A percentile compares a stretch with the other conserved stretches of the same genome.
Evolutionary conservation across 345 rosid genomes (phyloP).

Genomic region (Rubroshorea leprosula): DNA sequence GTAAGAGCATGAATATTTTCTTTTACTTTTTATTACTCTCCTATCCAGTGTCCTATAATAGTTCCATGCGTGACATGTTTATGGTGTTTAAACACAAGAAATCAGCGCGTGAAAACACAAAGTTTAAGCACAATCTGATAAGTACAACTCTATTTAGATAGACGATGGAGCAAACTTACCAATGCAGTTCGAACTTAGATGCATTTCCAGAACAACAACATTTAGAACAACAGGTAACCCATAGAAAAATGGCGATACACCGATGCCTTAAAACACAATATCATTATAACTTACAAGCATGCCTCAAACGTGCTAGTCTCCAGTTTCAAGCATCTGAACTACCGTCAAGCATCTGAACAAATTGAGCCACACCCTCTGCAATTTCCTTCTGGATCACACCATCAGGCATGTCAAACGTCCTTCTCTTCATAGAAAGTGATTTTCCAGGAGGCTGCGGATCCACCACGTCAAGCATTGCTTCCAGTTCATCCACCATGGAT

Average conservation of each 20-base stretch:
- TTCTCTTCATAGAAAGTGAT: conserved; percentile 64
- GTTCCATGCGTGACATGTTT: no score
- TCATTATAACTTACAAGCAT: conserved; percentile 3
- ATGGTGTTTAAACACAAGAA: no score
- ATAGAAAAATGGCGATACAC: no score
- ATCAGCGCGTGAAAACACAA: not conserved
- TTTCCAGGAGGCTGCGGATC: conserved; percentile 78
- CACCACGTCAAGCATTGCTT: conserved; percentile 84
- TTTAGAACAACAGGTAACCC: no score
- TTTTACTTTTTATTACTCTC: no score
- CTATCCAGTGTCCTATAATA: no score
- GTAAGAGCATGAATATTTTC: no score
- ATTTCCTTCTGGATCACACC: conserved; percentile 58
- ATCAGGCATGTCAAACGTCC: conserved; percentile 92
- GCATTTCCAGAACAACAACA: no score
- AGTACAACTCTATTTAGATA: no score
- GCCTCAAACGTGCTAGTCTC: conserved; percentile 20
- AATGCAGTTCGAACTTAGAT: not conserved
- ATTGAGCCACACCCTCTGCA: conserved; percentile 78
- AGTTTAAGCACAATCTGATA: not conserved
- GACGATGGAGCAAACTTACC: not conserved
- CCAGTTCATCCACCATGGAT: conserved; percentile 86
- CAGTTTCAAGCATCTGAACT: conserved; percentile 65
- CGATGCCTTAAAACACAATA: no score
- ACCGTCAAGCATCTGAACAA: conserved; percentile 76